Evolutionary conservation across 768 basidiomycete species (phyloP).

Genomic region (Cystofilobasidium macerans): DNA sequence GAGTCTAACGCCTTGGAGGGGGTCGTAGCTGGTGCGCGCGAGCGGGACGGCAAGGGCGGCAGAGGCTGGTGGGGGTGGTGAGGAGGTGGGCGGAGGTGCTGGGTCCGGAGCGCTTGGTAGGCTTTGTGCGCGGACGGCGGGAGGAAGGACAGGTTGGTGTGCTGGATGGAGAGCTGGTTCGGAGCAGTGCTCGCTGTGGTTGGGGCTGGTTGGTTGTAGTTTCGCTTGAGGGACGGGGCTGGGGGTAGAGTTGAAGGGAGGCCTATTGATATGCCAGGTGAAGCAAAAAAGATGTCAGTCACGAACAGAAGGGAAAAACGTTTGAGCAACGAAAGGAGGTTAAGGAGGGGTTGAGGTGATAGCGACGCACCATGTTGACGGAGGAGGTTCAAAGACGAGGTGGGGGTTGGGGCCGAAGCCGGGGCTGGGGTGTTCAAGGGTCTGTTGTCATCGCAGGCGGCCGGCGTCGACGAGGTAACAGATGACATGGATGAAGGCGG

Average conservation of each 20-base stretch:
- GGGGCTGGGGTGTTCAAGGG: neutral
- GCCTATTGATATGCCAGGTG: neutral
- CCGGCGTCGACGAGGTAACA: neutral
- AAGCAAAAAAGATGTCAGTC: neutral
- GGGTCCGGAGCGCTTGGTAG: slow-evolving; percentile 15
- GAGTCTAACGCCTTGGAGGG: slow-evolving; percentile 4
- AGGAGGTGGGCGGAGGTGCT: neutral
- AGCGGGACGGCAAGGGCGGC: slow-evolving; percentile 5
- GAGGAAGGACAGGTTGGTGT: slow-evolving; percentile 6
- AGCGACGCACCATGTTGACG: slow-evolving; percentile 10
- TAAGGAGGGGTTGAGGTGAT: neutral
- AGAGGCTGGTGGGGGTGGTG: neutral
- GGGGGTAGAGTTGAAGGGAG: slow-evolving; percentile 21
- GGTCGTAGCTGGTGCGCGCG: slow-evolving; percentile 3
- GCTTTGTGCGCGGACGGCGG: slow-evolving; percentile 10
- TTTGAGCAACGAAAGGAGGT: neutral
- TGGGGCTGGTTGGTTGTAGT: neutral
- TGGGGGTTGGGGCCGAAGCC: slow-evolving; percentile 1
- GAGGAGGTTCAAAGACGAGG: neutral
- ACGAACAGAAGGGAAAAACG: neutral
- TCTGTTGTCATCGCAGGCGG: neutral
- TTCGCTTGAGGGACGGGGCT: slow-evolving; percentile 6
- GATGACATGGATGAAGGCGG: neutral
- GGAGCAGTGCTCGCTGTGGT: neutral
- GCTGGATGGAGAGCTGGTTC: neutral